Evolutionary conservation across 495 filamentous ascomycete species (phyloP).

Genomic region (Podospora sp.): DNA sequence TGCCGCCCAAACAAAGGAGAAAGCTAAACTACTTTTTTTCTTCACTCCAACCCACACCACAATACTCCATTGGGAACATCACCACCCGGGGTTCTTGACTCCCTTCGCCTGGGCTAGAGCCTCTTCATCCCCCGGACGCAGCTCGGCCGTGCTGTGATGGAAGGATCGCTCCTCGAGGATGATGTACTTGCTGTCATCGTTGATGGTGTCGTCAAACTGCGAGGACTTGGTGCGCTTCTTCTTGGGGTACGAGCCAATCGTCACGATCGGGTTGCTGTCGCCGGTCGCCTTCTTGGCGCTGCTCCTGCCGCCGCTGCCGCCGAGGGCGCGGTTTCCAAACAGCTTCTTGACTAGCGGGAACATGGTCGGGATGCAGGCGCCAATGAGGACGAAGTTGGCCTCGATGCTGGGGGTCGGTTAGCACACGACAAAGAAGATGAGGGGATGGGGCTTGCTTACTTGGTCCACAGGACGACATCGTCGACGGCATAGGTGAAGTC

Average conservation of each 20-base stretch:
- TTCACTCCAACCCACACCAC: too few species aligned
- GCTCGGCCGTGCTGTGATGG: slow-evolving; percentile 3
- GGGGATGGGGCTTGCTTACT: slow-evolving; percentile 17
- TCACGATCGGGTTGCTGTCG: slow-evolving; percentile 21
- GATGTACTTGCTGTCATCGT: slow-evolving; percentile 21
- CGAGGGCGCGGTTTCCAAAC: slow-evolving; percentile 22
- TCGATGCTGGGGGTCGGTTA: slow-evolving; percentile 25
- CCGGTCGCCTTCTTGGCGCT: slow-evolving; percentile 2
- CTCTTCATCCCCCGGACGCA: background rate
- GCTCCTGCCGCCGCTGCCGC: slow-evolving; percentile 8
- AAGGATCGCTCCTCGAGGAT: slow-evolving; percentile 18
- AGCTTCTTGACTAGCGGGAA: slow-evolving; percentile 29
- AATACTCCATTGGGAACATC: too few species aligned
- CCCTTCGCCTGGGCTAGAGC: slow-evolving; percentile 2
- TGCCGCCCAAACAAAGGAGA: too few species aligned
- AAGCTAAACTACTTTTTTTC: too few species aligned
- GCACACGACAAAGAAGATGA: background rate
- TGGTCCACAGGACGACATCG: slow-evolving; percentile 32
- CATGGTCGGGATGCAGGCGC: slow-evolving; percentile 30
- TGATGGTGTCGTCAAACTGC: slow-evolving; percentile 24
- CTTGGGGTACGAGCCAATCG: slow-evolving; percentile 31
- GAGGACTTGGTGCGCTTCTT: slow-evolving; percentile 20
- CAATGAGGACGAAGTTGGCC: slow-evolving; percentile 30
- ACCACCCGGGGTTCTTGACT: slow-evolving; percentile 11
- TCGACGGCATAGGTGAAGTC: slow-evolving; percentile 33